A percentile compares a stretch with the other conserved stretches of the same genome.
Conservation (phyloP, 495 filamentous ascomycete species). For the Xanthoparmelia taractica region DNA sequence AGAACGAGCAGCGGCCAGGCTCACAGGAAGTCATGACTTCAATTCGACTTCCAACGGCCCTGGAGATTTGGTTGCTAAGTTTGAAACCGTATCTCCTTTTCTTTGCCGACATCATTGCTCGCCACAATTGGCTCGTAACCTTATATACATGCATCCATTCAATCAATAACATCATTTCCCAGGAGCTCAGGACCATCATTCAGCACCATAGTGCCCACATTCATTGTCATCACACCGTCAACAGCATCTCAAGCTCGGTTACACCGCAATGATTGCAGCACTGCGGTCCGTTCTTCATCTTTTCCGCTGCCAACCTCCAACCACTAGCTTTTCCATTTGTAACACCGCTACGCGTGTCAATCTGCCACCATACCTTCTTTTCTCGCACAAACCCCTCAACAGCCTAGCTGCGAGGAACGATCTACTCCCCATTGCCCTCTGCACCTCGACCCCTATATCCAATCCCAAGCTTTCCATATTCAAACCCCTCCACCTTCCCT, state of each 20-base stretch:
- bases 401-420: too few species aligned
- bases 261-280: not conserved
- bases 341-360: not conserved
- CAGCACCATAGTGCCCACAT: too few species aligned
- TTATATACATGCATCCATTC: too few species aligned
- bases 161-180: too few species aligned
- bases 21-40: too few species aligned
- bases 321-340: not conserved
- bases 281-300: not conserved
- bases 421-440: not conserved
- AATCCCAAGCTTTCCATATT: not conserved
- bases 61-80: too few species aligned
- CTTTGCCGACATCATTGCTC: too few species aligned
- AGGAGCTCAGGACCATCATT: too few species aligned
- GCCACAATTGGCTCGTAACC: too few species aligned
- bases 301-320: not conserved
- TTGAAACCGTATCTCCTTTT: too few species aligned
- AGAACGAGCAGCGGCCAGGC: too few species aligned
- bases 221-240: not conserved
- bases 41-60: too few species aligned
- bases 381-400: not conserved
- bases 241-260: not conserved
- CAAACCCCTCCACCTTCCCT: slow-evolving; percentile 15
- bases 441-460: not conserved
- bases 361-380: not conserved